Evolutionary conservation across 371 early-diverging fungal genomes (phyloP).

Genomic region (Sporodiniella umbellata): DNA sequence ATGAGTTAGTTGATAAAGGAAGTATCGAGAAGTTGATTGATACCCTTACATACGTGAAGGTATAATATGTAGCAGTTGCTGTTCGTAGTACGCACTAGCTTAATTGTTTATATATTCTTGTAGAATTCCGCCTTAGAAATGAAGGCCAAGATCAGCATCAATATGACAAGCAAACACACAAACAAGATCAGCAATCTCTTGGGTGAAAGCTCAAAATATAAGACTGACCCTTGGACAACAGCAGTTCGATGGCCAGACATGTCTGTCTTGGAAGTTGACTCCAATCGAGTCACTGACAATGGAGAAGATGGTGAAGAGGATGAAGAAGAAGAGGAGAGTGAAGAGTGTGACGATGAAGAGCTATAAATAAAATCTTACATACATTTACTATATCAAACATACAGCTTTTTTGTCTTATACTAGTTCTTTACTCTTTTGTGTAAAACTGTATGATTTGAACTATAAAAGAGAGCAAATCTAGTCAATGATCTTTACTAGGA

Average conservation of each 20-base stretch:
- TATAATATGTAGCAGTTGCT: conserved; percentile 11
- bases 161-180: conserved; percentile 4
- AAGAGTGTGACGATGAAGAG: conserved; percentile 4
- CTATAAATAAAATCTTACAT: conserved; percentile 8
- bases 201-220: conserved; percentile 2
- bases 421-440: conserved; percentile 11
- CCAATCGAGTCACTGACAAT: conserved; percentile 5
- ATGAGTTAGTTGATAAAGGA: conserved; percentile 5
- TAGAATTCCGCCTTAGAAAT: conserved; percentile 8
- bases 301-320: conserved; percentile 6
- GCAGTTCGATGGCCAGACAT: conserved; percentile 3
- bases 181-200: conserved; percentile 8
- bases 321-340: background rate
- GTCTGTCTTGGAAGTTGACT: conserved; percentile 7
- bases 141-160: conserved; percentile 5
- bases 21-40: conserved; percentile 8
- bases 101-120: conserved; percentile 12
- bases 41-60: conserved; percentile 10
- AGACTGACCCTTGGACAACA: conserved; percentile 7
- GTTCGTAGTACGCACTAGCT: conserved; percentile 7
- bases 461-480: conserved; percentile 11
- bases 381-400: conserved; percentile 10
- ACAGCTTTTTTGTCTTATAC: conserved; percentile 9
- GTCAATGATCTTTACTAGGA: conserved; percentile 10
- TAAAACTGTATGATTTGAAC: conserved; percentile 12